Evolutionary conservation across 306 rosid genomes (phyloP), one percentile per base, ranked within the genome.

Genomic region (Chamaecrista fasciculata): DNA sequence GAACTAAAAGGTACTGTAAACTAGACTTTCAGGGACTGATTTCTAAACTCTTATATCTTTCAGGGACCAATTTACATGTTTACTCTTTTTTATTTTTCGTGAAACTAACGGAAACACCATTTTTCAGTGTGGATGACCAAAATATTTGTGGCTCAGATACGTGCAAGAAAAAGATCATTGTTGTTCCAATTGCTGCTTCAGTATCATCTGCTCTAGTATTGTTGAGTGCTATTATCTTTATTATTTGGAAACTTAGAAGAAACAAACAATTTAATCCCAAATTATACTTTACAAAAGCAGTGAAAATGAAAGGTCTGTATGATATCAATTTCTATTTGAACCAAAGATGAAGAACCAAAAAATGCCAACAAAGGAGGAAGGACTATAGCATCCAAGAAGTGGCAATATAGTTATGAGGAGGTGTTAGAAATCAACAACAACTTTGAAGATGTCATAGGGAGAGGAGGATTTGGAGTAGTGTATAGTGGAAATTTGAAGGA

Each of bases 391-490:
- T 67, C 84, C 50, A 84, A 77, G 83, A 86, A 86, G 68, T 82
- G 84, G 57, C 88, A 77, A 57, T 82, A 73, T 33, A 74, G 76
- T 4, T 79, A 76, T 69, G 67, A 48, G 0, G 88, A 86, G 75
- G 82, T 89, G 21, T 48, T 89, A 69, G 71, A 75, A 0, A 86
- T 89, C 74, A 82, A 90, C 66, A 73, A 66, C 49, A 82, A 82
- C 82, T 84, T 86, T 33, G 62, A 84, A 62, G 48, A 34, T 24
- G 67, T 43, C 46, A 79, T 84, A 4, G 92, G 96, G 12, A 86
- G 58, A 37, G 96, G 96, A 37, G 92, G 96, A 73, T 89, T 82
- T 56, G 96, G 92, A 75, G 49, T 8, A 34, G 92, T 86, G 58
- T 89, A 80, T 56, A 20, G 26, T 39, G 96, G 96, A 46, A 23